Percentiles rank a stretch among this genome's conserved stretches.
phyloP scores from a whole-genome alignment of 805 yeast species.

The Zygoascus biomembranicola region DNA sequence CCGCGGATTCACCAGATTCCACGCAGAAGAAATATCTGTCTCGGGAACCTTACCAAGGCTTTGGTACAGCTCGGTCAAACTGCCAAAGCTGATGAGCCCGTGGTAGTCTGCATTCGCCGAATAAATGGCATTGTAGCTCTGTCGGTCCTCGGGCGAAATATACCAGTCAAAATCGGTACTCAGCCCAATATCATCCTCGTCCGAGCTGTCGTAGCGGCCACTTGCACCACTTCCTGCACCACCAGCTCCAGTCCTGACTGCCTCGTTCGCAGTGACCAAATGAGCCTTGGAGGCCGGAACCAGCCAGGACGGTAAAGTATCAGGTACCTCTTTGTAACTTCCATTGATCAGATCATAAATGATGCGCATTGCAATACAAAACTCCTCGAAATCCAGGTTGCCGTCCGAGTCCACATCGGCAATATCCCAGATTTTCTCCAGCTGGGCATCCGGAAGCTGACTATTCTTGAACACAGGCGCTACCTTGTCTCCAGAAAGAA shows the following conservation, averaged over 20 bases:
- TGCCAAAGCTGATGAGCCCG: constrained; percentile 72
- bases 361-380: constrained; percentile 93
- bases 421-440: constrained; percentile 82
- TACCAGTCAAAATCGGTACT: constrained; percentile 89
- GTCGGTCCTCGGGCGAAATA: constrained; percentile 79
- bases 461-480: constrained; percentile 84
- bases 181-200: constrained; percentile 57
- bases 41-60: constrained; percentile 68
- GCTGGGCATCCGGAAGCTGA: constrained; percentile 64
- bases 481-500: constrained; percentile 77
- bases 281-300: constrained; percentile 85
- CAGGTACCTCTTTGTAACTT: constrained; percentile 51
- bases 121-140: constrained; percentile 71
- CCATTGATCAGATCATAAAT: constrained; percentile 88
- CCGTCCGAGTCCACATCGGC: constrained; percentile 89
- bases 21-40: constrained; percentile 79
- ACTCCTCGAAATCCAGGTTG: constrained; percentile 89
- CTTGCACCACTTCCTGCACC: not conserved
- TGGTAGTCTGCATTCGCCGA: constrained; percentile 63
- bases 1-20: constrained; percentile 93
- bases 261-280: constrained; percentile 74
- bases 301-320: constrained; percentile 79
- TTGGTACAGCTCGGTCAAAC: constrained; percentile 59
- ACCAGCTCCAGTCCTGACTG: constrained; percentile 27
- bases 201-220: constrained; percentile 26